phyloP scores from a whole-genome alignment of 2,329 filamentous ascomycete genomes.

The Neodidymelliopsis sp. region DNA sequence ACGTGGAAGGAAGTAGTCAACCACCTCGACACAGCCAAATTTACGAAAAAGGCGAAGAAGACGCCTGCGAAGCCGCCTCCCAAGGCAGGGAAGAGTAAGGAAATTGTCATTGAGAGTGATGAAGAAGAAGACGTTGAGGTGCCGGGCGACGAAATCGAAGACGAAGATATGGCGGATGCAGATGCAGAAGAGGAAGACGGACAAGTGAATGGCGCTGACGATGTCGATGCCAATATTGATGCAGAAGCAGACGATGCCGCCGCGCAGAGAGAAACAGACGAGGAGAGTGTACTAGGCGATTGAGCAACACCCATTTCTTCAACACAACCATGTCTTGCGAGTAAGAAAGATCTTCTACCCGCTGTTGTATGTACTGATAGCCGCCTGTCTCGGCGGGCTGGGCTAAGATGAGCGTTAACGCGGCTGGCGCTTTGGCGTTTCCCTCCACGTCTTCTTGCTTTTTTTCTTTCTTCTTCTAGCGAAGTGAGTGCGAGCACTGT shows the following conservation, averaged over 20 bases:
- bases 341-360: no score
- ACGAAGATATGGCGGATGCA: conserved; percentile 52
- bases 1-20: conserved; percentile 87
- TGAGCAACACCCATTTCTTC: no score
- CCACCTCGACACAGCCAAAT: conserved; percentile 71
- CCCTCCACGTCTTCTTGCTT: no score
- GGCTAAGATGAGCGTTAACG: no score
- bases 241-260: conserved; percentile 53
- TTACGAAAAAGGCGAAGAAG: conserved; percentile 35
- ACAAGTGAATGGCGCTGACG: conserved; percentile 41
- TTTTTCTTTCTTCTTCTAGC: not conserved
- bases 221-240: no score
- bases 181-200: conserved; percentile 47
- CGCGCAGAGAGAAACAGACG: conserved; percentile 47
- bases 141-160: conserved; percentile 37
- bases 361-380: no score
- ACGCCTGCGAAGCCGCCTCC: conserved; percentile 50
- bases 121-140: conserved; percentile 41
- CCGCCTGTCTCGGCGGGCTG: no score
- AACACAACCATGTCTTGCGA: no score
- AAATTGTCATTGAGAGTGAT: conserved; percentile 45
- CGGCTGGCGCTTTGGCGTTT: no score
- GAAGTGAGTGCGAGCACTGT: no score
- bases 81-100: conserved; percentile 53
- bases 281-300: conserved; percentile 54